Evolutionary conservation across 352 stramenopile genomes (phyloP).

Genomic region (Phytophthora sp.): DNA sequence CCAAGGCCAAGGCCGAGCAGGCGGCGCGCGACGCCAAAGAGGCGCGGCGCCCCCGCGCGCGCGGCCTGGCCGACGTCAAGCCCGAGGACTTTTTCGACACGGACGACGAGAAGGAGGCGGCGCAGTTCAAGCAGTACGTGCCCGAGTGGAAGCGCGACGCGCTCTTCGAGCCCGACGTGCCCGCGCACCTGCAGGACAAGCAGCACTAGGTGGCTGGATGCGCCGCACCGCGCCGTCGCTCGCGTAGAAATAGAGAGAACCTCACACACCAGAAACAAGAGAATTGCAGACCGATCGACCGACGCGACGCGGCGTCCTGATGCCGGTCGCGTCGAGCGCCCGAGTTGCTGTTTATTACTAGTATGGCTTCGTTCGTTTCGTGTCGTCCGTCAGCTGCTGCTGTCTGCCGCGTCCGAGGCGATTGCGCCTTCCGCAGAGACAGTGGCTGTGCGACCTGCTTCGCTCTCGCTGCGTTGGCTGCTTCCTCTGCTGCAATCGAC

Average conservation of each 20-base stretch:
- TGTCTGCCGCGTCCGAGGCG: not conserved
- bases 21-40: constrained; percentile 42
- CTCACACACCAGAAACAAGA: constrained; percentile 14
- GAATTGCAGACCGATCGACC: constrained; percentile 4
- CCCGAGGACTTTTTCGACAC: constrained; percentile 64
- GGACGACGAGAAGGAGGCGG: constrained; percentile 64
- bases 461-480: not conserved
- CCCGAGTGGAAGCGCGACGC: constrained; percentile 87
- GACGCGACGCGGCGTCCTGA: not conserved
- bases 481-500: not conserved
- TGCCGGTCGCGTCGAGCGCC: constrained; percentile 1
- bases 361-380: too few relatives aligned
- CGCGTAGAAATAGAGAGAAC: constrained; percentile 37
- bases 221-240: constrained; percentile 9
- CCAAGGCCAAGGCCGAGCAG: constrained; percentile 38
- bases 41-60: constrained; percentile 33
- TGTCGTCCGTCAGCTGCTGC: too few relatives aligned
- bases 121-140: constrained; percentile 82
- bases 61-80: constrained; percentile 38
- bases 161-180: constrained; percentile 66
- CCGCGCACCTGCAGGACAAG: constrained; percentile 67
- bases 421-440: too few relatives aligned
- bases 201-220: constrained; percentile 5
- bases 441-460: too few relatives aligned
- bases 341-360: constrained; percentile 18